Percentiles rank a stretch among this genome's conserved stretches.
Conservation (phyloP, 2,329 filamentous ascomycete genomes). For the Aspergillus neoniger region DNA sequence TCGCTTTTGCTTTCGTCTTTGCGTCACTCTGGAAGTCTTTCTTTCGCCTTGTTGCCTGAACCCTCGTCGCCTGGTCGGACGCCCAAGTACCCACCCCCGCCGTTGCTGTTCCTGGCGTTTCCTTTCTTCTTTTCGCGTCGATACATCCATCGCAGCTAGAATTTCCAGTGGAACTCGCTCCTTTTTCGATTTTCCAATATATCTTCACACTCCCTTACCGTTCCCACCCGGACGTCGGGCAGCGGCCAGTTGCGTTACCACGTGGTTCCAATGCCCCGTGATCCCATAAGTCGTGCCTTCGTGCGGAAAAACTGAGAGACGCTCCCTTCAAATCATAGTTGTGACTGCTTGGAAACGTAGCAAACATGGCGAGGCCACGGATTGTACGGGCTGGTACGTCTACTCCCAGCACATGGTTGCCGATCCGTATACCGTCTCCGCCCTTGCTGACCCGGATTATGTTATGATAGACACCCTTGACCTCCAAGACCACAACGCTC, state of each 20-base stretch:
- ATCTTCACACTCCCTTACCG: slow-evolving; percentile 4
- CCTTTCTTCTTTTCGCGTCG: slow-evolving; percentile 14
- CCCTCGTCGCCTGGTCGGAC: slow-evolving; percentile 22
- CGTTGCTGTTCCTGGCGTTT: slow-evolving; percentile 22
- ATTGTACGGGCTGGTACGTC: slow-evolving; percentile 50
- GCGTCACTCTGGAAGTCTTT: slow-evolving; percentile 34
- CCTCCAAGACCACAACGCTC: slow-evolving; percentile 79
- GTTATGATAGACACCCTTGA: slow-evolving; percentile 78
- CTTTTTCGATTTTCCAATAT: slow-evolving; percentile 1
- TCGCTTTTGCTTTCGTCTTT: slow-evolving; percentile 16
- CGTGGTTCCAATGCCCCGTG: slow-evolving; percentile 19
- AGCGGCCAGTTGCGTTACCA: slow-evolving; percentile 14
- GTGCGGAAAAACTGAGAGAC: slow-evolving; percentile 12
- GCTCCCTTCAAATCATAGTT: slow-evolving; percentile 13
- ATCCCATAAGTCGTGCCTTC: slow-evolving; percentile 25
- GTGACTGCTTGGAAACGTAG: slow-evolving; percentile 14
- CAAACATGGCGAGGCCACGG: slow-evolving; percentile 45
- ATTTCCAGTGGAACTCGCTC: slow-evolving; percentile 10
- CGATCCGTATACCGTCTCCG: neutral
- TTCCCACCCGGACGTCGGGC: slow-evolving; percentile 8
- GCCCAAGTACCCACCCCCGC: slow-evolving; percentile 15
- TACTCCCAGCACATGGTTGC: neutral
- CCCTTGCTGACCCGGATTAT: neutral
- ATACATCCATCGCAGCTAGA: slow-evolving; percentile 10
- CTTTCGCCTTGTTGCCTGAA: slow-evolving; percentile 26